phyloP scores from a whole-genome alignment of 116 monocot genomes.

The Phalaenopsis hybrid region DNA sequence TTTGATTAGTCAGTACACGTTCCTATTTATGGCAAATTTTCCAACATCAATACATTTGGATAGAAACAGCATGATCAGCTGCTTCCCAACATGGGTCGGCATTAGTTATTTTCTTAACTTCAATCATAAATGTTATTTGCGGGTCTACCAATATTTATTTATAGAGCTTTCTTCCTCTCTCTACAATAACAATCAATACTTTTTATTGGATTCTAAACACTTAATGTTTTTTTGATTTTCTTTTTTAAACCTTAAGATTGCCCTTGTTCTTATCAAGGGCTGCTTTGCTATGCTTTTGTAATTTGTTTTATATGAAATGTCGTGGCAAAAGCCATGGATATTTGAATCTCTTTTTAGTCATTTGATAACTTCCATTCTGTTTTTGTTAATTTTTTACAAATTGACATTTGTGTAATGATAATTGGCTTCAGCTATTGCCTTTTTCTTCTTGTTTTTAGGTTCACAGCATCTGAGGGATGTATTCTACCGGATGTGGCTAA shows the following conservation, averaged over 20 bases:
- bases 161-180: background rate
- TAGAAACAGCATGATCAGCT: background rate
- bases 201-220: background rate
- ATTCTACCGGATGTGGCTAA: conserved; percentile 87
- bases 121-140: background rate
- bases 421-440: background rate
- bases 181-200: background rate
- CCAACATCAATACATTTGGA: background rate
- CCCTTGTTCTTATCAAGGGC: background rate
- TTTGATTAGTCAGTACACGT: background rate
- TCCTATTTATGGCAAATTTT: background rate
- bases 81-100: background rate
- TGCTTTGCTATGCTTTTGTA: background rate
- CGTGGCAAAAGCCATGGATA: background rate
- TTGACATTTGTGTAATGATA: background rate
- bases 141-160: background rate
- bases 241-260: background rate
- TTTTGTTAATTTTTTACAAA: too few relatives aligned
- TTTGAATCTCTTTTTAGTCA: background rate
- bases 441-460: conserved; percentile 33
- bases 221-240: background rate
- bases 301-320: background rate
- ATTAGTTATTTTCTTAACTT: background rate
- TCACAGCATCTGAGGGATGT: conserved; percentile 60
- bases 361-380: background rate